A percentile compares a stretch with the other conserved stretches of the same genome.
phyloP scores from a whole-genome alignment of 345 rosid genomes.

The Theobroma cacao region DNA sequence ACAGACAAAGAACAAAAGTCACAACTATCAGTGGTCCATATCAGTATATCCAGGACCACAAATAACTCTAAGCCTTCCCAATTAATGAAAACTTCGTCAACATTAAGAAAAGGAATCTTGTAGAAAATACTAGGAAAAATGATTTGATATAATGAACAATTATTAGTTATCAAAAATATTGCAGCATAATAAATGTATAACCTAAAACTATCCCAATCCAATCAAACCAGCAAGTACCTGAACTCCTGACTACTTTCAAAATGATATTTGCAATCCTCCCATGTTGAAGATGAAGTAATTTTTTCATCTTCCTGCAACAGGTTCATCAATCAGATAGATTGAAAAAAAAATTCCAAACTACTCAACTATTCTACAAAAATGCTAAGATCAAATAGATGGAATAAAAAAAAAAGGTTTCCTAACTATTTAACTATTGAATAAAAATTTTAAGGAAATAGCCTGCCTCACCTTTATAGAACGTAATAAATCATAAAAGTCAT shows the following conservation, averaged over 20 bases:
- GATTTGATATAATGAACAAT: constrained; percentile 1
- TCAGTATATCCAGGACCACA: neutral
- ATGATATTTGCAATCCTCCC: constrained; percentile 72
- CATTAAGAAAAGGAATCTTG: neutral
- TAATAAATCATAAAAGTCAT: constrained; percentile 10
- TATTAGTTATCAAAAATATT: constrained; percentile 6
- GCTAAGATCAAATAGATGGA: neutral
- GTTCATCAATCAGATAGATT: constrained; percentile 22
- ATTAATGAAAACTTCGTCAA: neutral
- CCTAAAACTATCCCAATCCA: neutral
- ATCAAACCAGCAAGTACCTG: constrained; percentile 49
- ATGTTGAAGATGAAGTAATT: constrained; percentile 67
- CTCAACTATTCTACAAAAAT: constrained; percentile 10
- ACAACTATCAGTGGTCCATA: neutral
- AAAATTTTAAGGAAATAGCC: neutral
- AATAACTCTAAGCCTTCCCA: neutral
- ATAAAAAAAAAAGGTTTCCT: neutral
- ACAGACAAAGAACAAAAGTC: neutral
- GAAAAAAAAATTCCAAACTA: constrained; percentile 21
- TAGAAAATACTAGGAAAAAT: neutral
- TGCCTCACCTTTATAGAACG: constrained; percentile 8
- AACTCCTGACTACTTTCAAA: constrained; percentile 73
- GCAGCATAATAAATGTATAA: constrained; percentile 1
- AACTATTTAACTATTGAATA: neutral
- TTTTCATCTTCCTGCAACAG: constrained; percentile 71